Evolutionary conservation across 495 filamentous ascomycete species (phyloP), one percentile per base, ranked within the genome.

Genomic region (Trichoderma reesei): DNA sequence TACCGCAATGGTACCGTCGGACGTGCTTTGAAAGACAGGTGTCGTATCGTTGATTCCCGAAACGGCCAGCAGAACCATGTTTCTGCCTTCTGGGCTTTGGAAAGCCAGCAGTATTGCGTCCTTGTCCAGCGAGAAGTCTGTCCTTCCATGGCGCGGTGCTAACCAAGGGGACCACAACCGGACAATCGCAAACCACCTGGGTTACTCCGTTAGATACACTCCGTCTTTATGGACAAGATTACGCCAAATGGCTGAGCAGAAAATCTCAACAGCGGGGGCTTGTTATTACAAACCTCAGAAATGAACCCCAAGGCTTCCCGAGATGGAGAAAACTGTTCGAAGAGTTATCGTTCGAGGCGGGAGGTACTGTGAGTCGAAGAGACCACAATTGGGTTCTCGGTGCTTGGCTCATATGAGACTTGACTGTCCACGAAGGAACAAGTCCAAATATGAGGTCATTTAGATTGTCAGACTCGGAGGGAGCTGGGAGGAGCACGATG

Each of bases 81-180:
- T 85, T 36, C 83, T 76, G 0, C 94, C 94, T 72, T 90, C 83
- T 1, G 71, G 74, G 20, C 85, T 86, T 11, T 96, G 79, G 69
- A 96, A 96, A 0, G 92, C 90, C 54, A 85, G 88, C 60, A 97
- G 70, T 3, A 98, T 72, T 5, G 87, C 90, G 73, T 96, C 90
- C 66, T 90, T 87, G 41, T 88, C 86, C 33, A 91, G 75, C 6
- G 70, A 69, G 38, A 95, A 89, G 5, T 76, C 72, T 9, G 77
- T 73, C 62, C 81, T 85, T 14, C 93, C 93, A 73, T 98, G 94
- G 16, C 90, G 79, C 26, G 94, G 94, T 0, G 88, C 90, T 14
- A 98, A 78, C 94, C 94, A 98, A 1, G 92, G 86, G 37, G 78
- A 80, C 83, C 87, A 92, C 3, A 88, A 75, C n/a, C 91, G 85